Evolutionary conservation across 805 yeast species (phyloP).

Genomic region (Wickerhamomyces alni): DNA sequence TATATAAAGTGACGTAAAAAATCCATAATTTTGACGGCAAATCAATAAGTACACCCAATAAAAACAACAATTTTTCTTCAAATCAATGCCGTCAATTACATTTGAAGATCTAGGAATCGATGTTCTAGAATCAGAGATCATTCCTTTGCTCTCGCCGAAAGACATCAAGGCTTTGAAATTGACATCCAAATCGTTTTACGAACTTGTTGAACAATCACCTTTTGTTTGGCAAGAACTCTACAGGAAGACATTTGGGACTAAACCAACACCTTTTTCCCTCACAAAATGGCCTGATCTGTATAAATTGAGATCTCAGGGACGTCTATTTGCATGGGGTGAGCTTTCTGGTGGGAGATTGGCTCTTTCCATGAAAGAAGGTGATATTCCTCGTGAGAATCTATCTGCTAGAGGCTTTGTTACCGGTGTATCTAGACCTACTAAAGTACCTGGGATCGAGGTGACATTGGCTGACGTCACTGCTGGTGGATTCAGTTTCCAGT

Average conservation of each 20-base stretch:
- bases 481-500: conserved; percentile 61
- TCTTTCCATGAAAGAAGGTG: conserved; percentile 12
- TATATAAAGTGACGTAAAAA: too few relatives aligned
- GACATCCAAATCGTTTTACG: conserved; percentile 33
- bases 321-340: conserved; percentile 48
- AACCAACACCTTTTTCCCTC: conserved; percentile 34
- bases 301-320: conserved; percentile 31
- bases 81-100: background rate
- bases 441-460: conserved; percentile 30
- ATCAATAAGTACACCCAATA: background rate
- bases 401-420: conserved; percentile 16
- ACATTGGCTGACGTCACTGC: conserved; percentile 45
- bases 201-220: conserved; percentile 30
- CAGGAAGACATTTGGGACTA: conserved; percentile 37
- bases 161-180: conserved; percentile 37
- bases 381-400: conserved; percentile 20
- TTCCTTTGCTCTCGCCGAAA: conserved; percentile 15
- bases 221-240: conserved; percentile 40
- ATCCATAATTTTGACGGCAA: too few relatives aligned
- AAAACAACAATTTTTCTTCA: background rate
- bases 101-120: conserved; percentile 20
- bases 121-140: conserved; percentile 30
- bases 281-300: conserved; percentile 48
- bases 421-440: conserved; percentile 33
- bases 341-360: conserved; percentile 35